These are phyloP conservation scores for Podospora pseudoanserina DNA, from an alignment of 495 filamentous ascomycete genomes.

Conservation along the genomic window DNA sequence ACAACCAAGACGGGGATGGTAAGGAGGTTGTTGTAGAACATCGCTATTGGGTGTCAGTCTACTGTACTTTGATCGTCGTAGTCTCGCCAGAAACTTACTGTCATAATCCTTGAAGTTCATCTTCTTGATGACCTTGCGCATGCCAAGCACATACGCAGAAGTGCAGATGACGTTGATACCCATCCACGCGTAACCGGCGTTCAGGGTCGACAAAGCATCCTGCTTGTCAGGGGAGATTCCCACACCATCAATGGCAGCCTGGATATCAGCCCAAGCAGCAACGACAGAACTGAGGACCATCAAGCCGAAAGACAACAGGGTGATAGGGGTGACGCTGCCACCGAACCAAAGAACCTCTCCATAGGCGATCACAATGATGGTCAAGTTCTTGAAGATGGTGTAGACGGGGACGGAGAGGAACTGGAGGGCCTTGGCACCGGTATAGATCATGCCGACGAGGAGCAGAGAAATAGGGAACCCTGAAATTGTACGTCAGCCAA, in stretches of 20 bases:
- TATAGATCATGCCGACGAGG: constrained; percentile 99
- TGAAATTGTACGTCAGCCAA: constrained; percentile 39
- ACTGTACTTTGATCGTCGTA: background rate
- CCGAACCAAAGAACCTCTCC: constrained; percentile 99
- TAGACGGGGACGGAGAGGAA: constrained; percentile 97
- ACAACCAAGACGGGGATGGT: constrained; percentile 89
- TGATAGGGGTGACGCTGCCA: constrained; percentile 81
- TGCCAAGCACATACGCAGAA: constrained; percentile 82
- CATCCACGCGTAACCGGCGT: constrained; percentile 98
- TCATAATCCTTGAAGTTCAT: constrained; percentile 99
- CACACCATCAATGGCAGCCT: constrained; percentile 67
- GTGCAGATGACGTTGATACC: constrained; percentile 94
- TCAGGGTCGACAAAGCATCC: constrained; percentile 78
- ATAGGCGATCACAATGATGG: constrained; percentile 97
- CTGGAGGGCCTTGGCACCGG: constrained; percentile 91
- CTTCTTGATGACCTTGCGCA: constrained; percentile 98
- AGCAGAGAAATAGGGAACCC: constrained; percentile 98
- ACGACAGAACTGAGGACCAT: constrained; percentile 96
- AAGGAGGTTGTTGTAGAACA: constrained; percentile 99
- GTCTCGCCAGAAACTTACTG: constrained; percentile 58
- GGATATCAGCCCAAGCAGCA: constrained; percentile 97
- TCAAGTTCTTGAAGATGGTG: constrained; percentile 99
- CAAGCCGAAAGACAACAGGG: constrained; percentile 91
- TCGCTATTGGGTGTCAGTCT: constrained; percentile 56
- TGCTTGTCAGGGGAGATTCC: constrained; percentile 60